A percentile compares a stretch with the other conserved stretches of the same genome.
Evolutionary conservation across 139 green algal genomes (phyloP).

Genomic region (Chlorella sp.): DNA sequence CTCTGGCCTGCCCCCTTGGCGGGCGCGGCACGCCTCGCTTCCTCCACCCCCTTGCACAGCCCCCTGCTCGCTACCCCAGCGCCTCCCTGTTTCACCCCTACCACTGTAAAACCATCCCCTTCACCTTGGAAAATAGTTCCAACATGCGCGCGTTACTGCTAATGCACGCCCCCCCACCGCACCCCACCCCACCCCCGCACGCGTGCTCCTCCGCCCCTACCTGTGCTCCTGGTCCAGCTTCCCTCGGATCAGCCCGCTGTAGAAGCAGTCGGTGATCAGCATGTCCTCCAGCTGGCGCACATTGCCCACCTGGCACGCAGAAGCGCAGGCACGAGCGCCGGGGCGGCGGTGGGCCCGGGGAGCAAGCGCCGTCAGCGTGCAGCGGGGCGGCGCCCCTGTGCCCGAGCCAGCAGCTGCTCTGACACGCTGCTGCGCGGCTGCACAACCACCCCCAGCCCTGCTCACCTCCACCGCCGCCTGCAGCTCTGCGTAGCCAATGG

Average conservation of each 20-base stretch:
- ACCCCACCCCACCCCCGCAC: no score
- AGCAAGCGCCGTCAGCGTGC: slow-evolving; percentile 1
- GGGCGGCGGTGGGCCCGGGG: background rate
- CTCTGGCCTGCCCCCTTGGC: no score
- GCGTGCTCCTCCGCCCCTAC: slow-evolving; percentile 20
- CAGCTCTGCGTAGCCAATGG: slow-evolving; percentile 5
- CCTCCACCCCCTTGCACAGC: no score
- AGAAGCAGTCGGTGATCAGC: slow-evolving; percentile 93
- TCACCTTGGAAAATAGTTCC: no score
- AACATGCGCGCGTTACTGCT: no score
- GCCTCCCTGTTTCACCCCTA: no score
- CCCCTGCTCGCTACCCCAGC: no score
- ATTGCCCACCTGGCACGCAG: slow-evolving; percentile 53
- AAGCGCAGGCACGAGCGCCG: no score
- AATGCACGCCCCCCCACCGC: background rate
- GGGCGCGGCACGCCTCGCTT: no score
- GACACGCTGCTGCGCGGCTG: background rate
- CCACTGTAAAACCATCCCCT: no score
- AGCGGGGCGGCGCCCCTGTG: background rate
- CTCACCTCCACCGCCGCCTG: no score
- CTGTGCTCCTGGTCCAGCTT: slow-evolving; percentile 77
- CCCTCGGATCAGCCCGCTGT: slow-evolving; percentile 66
- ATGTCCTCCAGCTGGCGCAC: slow-evolving; percentile 90
- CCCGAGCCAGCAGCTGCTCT: background rate
- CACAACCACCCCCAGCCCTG: background rate